phyloP scores from a whole-genome alignment of 352 stramenopile genomes.

The Discostella stelligera region DNA sequence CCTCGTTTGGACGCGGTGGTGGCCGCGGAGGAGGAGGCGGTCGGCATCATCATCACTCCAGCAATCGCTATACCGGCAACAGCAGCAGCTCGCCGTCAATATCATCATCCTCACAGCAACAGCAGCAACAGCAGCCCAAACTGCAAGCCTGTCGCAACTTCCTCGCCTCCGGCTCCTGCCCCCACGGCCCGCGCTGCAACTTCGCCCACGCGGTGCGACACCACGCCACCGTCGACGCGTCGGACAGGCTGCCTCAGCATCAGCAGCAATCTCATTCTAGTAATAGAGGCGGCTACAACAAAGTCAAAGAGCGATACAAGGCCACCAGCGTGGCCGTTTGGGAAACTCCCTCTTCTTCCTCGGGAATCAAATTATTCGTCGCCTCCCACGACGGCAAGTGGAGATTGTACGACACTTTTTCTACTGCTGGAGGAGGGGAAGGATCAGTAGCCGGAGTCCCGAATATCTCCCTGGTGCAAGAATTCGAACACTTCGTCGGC shows the following conservation, averaged over 20 bases:
- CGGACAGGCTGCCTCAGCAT: not conserved
- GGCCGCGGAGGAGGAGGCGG: conserved; percentile 32
- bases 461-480: conserved; percentile 37
- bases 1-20: conserved; percentile 20
- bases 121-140: conserved; percentile 17
- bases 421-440: not conserved
- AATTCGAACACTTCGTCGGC: conserved; percentile 77
- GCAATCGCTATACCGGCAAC: not conserved
- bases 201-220: conserved; percentile 70
- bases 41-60: not conserved
- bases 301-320: conserved; percentile 45
- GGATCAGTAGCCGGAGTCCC: too few species aligned
- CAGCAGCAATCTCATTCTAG: conserved; percentile 11
- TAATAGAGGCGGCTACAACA: not conserved
- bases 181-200: conserved; percentile 52
- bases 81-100: too few species aligned
- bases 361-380: conserved; percentile 77
- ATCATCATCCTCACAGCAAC: not conserved
- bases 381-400: conserved; percentile 77
- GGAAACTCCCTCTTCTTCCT: conserved; percentile 36
- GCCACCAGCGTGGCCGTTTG: conserved; percentile 72
- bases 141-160: conserved; percentile 64
- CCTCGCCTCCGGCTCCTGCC: conserved; percentile 57
- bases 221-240: conserved; percentile 54
- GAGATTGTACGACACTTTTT: conserved; percentile 72